Percentiles rank a stretch among this genome's conserved stretches.
Conservation (phyloP, 2,329 filamentous ascomycete genomes). For the Xylogone sp. region DNA sequence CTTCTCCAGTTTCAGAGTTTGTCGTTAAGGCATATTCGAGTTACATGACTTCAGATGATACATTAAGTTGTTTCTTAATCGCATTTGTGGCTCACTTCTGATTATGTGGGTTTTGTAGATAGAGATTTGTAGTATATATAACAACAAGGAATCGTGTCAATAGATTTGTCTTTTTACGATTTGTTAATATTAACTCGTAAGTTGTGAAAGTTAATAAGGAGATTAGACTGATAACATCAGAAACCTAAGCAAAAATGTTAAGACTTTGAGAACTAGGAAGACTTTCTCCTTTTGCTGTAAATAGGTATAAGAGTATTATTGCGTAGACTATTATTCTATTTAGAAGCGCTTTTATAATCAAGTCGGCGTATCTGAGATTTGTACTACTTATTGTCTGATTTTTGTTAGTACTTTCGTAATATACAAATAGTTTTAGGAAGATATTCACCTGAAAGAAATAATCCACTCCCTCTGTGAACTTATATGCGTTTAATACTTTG, state of each 20-base stretch:
- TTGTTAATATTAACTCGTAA: neutral
- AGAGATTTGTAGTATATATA: constrained; percentile 25
- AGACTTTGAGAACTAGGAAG: constrained; percentile 13
- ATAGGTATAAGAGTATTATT: constrained; percentile 28
- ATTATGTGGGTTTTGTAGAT: constrained; percentile 16
- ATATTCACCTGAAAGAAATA: constrained; percentile 15
- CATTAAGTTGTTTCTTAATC: constrained; percentile 20
- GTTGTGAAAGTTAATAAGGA: constrained; percentile 15
- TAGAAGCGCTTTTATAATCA: constrained; percentile 20
- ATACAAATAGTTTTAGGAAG: neutral
- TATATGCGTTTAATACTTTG: constrained; percentile 14
- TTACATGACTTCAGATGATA: constrained; percentile 16
- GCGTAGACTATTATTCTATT: constrained; percentile 26
- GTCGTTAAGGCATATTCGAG: constrained; percentile 23
- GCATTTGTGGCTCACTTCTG: constrained; percentile 17
- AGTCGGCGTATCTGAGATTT: constrained; percentile 21
- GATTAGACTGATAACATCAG: constrained; percentile 22
- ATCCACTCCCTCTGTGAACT: constrained; percentile 15
- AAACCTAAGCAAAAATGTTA: constrained; percentile 20
- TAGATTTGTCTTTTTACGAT: constrained; percentile 3
- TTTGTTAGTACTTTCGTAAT: neutral
- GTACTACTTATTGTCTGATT: constrained; percentile 24
- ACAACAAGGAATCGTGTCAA: constrained; percentile 22
- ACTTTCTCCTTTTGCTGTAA: constrained; percentile 18
- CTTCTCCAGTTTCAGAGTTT: constrained; percentile 21